Evolutionary conservation across 345 rosid genomes (phyloP).

Genomic region (Acer negundo): DNA sequence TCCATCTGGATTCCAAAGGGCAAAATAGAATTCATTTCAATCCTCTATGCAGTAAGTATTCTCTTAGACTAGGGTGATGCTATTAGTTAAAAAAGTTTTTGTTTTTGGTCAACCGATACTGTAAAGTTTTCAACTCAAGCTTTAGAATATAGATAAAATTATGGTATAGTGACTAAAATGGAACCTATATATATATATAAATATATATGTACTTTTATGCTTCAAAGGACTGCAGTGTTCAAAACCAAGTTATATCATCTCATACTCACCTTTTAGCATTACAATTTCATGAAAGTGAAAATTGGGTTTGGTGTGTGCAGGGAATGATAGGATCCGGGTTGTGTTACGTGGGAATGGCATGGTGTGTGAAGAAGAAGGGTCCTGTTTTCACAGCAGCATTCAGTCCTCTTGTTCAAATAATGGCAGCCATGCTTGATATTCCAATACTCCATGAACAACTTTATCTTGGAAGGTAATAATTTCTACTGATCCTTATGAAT

Average conservation of each 20-base stretch:
- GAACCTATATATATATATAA: background rate
- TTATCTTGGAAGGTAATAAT: constrained; percentile 57
- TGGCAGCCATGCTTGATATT: constrained; percentile 56
- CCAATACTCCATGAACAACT: constrained; percentile 58
- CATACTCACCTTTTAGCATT: background rate
- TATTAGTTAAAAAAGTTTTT: background rate
- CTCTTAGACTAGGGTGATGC: background rate
- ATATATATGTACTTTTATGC: background rate
- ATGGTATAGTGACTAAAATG: background rate
- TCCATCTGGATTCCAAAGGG: constrained; percentile 54
- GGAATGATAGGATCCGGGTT: constrained; percentile 64
- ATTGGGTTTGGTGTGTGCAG: constrained; percentile 29
- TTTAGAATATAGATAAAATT: background rate
- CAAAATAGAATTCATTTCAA: constrained; percentile 41
- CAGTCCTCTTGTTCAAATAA: constrained; percentile 58
- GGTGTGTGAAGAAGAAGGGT: constrained; percentile 70
- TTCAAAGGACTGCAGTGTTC: background rate
- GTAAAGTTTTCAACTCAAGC: background rate
- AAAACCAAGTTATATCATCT: background rate
- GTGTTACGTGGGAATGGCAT: constrained; percentile 62
- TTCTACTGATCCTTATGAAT: background rate
- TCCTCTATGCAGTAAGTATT: constrained; percentile 49
- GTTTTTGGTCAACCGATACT: background rate
- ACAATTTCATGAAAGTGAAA: background rate
- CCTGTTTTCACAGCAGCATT: constrained; percentile 69